Evolutionary conservation across 257 asterid species (phyloP).

Genomic region (Przewalskia tangutica): DNA sequence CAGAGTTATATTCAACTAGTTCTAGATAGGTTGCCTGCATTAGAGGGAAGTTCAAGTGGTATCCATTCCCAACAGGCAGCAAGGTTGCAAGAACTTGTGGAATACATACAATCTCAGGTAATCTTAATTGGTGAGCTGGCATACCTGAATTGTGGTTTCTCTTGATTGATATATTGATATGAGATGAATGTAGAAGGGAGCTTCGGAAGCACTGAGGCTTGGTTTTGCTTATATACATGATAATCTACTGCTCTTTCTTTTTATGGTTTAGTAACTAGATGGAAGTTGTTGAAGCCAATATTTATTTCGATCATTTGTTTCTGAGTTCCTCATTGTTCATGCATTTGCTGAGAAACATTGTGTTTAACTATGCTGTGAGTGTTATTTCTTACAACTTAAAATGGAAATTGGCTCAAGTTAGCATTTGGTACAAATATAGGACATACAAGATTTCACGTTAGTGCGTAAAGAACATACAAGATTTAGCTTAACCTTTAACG

Average conservation of each 20-base stretch:
- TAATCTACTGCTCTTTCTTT: background rate
- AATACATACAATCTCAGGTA: conserved; percentile 82
- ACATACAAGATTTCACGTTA: background rate
- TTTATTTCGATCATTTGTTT: background rate
- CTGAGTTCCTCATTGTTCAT: background rate
- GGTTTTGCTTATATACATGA: background rate
- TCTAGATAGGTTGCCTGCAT: conserved; percentile 60
- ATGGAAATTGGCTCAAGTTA: background rate
- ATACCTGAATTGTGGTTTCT: background rate
- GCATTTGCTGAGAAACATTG: background rate
- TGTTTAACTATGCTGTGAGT: background rate
- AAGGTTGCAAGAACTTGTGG: conserved; percentile 86
- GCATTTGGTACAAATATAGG: background rate
- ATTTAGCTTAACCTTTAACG: background rate
- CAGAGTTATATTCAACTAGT: conserved; percentile 94
- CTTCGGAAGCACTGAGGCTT: background rate
- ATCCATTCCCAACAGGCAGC: conserved; percentile 84
- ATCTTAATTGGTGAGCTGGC: background rate
- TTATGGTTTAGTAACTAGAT: background rate
- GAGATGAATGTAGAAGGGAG: background rate
- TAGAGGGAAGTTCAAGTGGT: conserved; percentile 61
- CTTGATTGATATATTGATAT: background rate
- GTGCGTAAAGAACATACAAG: background rate
- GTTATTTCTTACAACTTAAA: background rate
- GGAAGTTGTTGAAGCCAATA: background rate